Conservation (phyloP, 208 protist species). For the Balamuthia mandrillaris region DNA sequence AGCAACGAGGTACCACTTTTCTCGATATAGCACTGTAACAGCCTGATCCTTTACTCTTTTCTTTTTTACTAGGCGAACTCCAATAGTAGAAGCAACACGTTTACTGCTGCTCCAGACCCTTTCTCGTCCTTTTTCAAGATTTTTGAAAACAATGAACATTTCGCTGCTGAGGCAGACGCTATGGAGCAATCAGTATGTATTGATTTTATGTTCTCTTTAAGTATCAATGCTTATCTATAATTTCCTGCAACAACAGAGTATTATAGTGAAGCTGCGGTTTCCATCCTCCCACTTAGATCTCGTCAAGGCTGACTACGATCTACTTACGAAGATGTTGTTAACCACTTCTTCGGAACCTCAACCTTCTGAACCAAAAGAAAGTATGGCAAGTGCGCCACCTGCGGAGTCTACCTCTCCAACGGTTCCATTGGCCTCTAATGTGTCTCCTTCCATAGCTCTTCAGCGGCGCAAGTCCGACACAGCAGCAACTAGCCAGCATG, state of each 20-base stretch:
- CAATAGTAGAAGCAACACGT: not conserved
- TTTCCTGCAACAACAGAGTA: not conserved
- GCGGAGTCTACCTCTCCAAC: not conserved
- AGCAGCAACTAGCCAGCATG: too few relatives aligned
- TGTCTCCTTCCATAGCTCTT: too few relatives aligned
- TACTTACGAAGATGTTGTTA: not conserved
- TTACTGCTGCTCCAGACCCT: not conserved
- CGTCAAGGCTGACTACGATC: constrained; percentile 19
- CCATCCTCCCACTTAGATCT: constrained; percentile 30
- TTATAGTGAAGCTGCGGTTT: constrained; percentile 16
- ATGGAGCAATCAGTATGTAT: constrained; percentile 14
- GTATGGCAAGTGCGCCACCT: not conserved
- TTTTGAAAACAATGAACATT: not conserved
- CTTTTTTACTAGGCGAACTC: too few relatives aligned
- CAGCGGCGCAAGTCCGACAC: too few relatives aligned
- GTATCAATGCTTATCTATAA: not conserved
- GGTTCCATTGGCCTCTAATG: too few relatives aligned
- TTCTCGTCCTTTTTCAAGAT: constrained; percentile 36
- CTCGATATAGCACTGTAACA: too few relatives aligned
- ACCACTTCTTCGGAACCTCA: not conserved
- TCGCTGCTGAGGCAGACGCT: constrained; percentile 6
- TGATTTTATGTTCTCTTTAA: not conserved
- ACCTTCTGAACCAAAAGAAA: not conserved
- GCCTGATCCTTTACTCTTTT: too few relatives aligned
- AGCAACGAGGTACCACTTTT: too few relatives aligned